These are phyloP conservation scores for Cymbopogon citratus DNA, from an alignment of 176 grass and related monocot genomes.

Conservation along the genomic window DNA sequence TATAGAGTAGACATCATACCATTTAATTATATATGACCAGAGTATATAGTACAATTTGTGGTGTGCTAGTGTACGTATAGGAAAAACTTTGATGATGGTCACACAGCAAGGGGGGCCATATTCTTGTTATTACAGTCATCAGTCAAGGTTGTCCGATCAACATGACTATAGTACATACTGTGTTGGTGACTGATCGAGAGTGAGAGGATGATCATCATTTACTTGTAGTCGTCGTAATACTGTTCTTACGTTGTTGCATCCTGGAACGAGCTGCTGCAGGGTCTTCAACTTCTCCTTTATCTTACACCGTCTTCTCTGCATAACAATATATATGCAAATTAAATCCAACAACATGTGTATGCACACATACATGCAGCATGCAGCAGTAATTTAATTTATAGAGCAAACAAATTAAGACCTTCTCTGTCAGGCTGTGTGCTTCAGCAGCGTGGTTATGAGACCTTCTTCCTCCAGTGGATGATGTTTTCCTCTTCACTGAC, in stretches of 20 bases:
- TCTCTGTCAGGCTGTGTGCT: slow-evolving; percentile 20
- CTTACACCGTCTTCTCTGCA: slow-evolving; percentile 27
- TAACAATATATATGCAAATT: background rate
- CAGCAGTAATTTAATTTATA: background rate
- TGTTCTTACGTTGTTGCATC: slow-evolving; percentile 7
- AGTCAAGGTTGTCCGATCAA: background rate
- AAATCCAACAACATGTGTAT: no score
- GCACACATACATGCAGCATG: background rate
- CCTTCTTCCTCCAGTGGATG: background rate
- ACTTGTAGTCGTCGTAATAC: background rate
- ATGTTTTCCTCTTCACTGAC: background rate
- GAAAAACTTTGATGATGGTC: background rate
- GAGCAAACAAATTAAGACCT: background rate
- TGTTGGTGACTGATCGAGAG: background rate
- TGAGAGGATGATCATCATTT: background rate
- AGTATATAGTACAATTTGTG: background rate
- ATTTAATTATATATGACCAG: background rate
- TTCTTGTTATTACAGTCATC: no score
- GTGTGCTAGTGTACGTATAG: background rate
- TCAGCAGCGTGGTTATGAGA: background rate
- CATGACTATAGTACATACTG: background rate
- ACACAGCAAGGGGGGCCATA: background rate
- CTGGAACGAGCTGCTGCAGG: slow-evolving; percentile 31
- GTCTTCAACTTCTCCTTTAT: slow-evolving; percentile 26
- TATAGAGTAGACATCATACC: background rate